Evolutionary conservation across 2,329 filamentous ascomycete genomes (phyloP), one percentile per base, ranked within the genome.

Genomic region (Blastomyces parvus): DNA sequence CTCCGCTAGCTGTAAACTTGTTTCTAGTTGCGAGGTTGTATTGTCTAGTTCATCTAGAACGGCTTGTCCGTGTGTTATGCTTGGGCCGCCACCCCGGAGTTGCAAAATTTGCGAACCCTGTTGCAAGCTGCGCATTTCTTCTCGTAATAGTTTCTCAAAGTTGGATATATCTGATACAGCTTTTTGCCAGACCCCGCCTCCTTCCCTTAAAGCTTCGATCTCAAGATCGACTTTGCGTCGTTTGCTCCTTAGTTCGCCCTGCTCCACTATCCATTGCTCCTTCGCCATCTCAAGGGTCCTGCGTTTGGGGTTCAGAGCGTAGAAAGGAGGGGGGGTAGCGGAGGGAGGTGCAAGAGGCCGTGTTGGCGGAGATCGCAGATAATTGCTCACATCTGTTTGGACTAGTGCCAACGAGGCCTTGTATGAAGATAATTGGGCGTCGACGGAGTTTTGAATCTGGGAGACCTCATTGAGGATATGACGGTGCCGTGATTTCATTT

Each of bases 251-350:
- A 84, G 67, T 9, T 73, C 71, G 17, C 75, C 76, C 59, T 79
- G 77, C 67, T 86, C 83, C 1, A 76, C 74, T 22, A 74, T 72
- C 79, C 82, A 86, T 66, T 84, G 80, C 52, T 85, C 82, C 63
- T 78, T 78, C 4, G 83, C 85, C 79, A 86, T 81, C 38, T 82
- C 80, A 33, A 87, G 77, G 0, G 84, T 87, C 52, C 85, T 78
- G 44, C 83, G 79, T 62, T 83, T 80, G 0, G 79, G 74, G n/a
- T 82, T 82, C 40, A 86, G 73, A 2, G 79, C 74, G 59, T 81
- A 78, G 67, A 84, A 83, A 2, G 74, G 76, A 63, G 77, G 65
- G 70, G 70, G 63, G 25, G 62, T 67, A 2, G 60, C 44, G 8
- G 74, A 68, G 6, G 50, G 64, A n/a, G 68, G 67, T 3, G 66